A percentile compares a stretch with the other conserved stretches of the same genome.
Evolutionary conservation across 208 protist genomes (phyloP).

Genomic region (Phytomonas sp.): DNA sequence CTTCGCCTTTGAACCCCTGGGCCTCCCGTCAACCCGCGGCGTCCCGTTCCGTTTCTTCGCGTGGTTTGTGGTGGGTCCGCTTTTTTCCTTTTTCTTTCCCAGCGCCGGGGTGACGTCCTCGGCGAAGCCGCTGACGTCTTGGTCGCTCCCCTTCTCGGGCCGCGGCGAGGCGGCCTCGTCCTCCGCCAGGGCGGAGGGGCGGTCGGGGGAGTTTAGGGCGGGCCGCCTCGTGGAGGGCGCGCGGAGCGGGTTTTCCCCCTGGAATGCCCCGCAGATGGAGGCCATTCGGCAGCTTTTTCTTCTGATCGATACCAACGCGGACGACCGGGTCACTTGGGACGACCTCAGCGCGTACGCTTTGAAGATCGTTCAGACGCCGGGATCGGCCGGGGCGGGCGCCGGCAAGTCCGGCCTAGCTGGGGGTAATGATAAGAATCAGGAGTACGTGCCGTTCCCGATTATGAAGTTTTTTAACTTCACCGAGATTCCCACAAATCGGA

Average conservation of each 20-base stretch:
- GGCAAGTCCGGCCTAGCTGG: neutral
- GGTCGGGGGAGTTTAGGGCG: neutral
- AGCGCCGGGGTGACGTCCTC: neutral
- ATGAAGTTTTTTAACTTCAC: constrained; percentile 27
- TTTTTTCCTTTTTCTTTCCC: constrained; percentile 38
- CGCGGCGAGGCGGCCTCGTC: neutral
- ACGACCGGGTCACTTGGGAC: constrained; percentile 58
- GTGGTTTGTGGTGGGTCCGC: constrained; percentile 38
- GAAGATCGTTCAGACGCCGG: constrained; percentile 20
- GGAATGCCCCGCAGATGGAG: constrained; percentile 21
- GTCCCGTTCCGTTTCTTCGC: constrained; percentile 48
- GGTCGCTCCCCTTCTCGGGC: neutral
- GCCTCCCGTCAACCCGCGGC: constrained; percentile 19
- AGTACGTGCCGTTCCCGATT: constrained; percentile 4
- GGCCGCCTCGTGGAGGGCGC: no score
- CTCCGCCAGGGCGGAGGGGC: no score
- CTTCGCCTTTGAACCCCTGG: neutral
- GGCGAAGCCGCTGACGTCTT: neutral
- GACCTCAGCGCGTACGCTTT: constrained; percentile 48
- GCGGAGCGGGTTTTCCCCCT: constrained; percentile 8
- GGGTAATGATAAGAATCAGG: neutral
- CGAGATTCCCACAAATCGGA: constrained; percentile 35
- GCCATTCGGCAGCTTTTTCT: constrained; percentile 47
- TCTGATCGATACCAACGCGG: constrained; percentile 52
- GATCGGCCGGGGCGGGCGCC: no score